phyloP scores from a whole-genome alignment of 148 eudicot genomes.

The Chenopodium suecicum region DNA sequence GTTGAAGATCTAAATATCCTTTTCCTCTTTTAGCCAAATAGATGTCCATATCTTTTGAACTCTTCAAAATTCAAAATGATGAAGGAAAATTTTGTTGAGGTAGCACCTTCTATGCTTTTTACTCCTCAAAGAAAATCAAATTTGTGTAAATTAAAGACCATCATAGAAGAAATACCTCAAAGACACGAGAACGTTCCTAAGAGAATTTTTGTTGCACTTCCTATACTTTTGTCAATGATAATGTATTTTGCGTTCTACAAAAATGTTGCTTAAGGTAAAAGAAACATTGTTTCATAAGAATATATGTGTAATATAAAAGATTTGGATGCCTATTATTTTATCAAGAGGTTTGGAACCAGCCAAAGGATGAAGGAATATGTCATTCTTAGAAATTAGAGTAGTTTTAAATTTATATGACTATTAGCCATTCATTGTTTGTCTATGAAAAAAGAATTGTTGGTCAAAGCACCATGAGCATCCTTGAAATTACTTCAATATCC shows the following conservation, averaged over 20 bases:
- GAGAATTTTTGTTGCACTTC: conserved; percentile 30
- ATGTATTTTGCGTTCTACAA: conserved; percentile 29
- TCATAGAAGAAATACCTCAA: conserved; percentile 35
- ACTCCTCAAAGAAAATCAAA: conserved; percentile 33
- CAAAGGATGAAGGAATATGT: not conserved
- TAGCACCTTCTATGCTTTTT: conserved; percentile 38
- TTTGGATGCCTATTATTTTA: not conserved
- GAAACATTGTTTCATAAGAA: not conserved
- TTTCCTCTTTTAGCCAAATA: not conserved
- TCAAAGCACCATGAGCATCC: too few relatives aligned
- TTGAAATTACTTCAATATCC: too few relatives aligned
- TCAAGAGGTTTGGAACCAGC: not conserved
- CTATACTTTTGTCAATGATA: conserved; percentile 33
- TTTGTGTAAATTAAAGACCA: conserved; percentile 38
- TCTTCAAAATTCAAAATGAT: not conserved
- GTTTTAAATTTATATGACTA: not conserved
- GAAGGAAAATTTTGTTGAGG: conserved; percentile 34
- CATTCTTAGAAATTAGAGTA: not conserved
- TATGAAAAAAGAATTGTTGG: too few relatives aligned
- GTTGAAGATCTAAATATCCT: not conserved
- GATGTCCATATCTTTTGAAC: not conserved
- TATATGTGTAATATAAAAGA: not conserved
- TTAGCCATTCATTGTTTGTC: not conserved
- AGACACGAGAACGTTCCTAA: conserved; percentile 17
- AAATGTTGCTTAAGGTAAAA: not conserved